These are phyloP conservation scores for Porphyra umbilicalis DNA, from an alignment of 31 red algal genomes.

Conservation along the genomic window DNA sequence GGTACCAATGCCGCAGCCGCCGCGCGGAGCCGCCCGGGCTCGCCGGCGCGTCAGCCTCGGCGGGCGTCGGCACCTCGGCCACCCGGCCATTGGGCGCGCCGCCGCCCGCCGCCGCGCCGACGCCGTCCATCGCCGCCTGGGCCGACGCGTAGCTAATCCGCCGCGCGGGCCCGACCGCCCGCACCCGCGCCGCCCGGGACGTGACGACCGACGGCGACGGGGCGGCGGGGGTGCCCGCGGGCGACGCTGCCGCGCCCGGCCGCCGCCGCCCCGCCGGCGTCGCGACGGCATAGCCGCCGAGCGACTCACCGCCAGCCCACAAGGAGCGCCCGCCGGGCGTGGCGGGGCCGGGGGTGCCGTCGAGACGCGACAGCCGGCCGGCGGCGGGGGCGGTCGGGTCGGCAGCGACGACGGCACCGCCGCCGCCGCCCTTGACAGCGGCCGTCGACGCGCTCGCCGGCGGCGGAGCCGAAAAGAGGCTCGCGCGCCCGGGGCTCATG, in stretches of 20 bases:
- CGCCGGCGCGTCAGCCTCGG: background rate
- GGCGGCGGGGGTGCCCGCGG: background rate
- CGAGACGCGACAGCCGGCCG: background rate
- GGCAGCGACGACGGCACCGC: background rate
- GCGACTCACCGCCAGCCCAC: background rate
- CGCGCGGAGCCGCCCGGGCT: background rate
- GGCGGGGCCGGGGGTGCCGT: background rate
- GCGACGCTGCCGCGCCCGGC: background rate
- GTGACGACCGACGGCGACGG: background rate
- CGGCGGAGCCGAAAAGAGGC: background rate
- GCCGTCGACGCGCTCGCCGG: background rate
- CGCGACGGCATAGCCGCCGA: background rate
- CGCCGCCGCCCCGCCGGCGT: background rate
- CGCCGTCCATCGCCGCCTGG: background rate
- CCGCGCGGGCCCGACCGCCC: background rate
- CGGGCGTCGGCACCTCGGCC: background rate
- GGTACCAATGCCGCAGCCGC: background rate
- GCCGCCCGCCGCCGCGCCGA: background rate
- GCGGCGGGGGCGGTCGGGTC: background rate
- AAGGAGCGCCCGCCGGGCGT: background rate
- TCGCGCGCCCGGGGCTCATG: background rate
- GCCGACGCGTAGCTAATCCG: background rate
- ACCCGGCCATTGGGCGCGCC: background rate
- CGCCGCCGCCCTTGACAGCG: too few species aligned
- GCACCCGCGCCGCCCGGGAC: background rate